Conservation (phyloP, 1,284 basidiomycete genomes). For the Sphaerobolus stellatus region DNA sequence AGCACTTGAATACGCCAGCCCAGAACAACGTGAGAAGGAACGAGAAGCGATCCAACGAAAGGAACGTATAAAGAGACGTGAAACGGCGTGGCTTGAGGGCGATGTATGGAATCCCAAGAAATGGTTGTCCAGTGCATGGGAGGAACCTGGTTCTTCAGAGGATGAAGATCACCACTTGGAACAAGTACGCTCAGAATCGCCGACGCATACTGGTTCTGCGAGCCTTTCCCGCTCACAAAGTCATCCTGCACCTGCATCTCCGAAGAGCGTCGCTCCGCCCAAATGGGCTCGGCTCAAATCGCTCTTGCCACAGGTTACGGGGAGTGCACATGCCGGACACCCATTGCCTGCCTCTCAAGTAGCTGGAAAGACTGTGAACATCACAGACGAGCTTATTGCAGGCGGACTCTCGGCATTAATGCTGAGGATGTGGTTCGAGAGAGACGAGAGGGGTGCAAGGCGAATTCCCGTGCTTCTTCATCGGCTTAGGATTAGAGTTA, state of each 20-base stretch:
- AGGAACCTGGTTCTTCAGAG: no score
- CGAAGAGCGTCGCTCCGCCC: slow-evolving; percentile 2
- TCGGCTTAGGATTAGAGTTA: slow-evolving; percentile 79
- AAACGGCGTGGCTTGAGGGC: slow-evolving; percentile 46
- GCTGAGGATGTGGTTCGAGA: slow-evolving; percentile 87
- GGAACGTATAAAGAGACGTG: slow-evolving; percentile 49
- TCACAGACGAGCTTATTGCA: slow-evolving; percentile 82
- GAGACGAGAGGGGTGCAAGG: slow-evolving; percentile 83
- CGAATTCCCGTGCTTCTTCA: slow-evolving; percentile 89
- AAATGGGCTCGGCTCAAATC: slow-evolving; percentile 62
- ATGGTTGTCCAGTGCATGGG: slow-evolving; percentile 57
- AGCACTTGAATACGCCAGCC: slow-evolving; percentile 50
- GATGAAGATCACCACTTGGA: no score
- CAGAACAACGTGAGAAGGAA: slow-evolving; percentile 40
- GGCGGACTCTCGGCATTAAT: slow-evolving; percentile 82
- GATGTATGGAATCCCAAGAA: slow-evolving; percentile 51
- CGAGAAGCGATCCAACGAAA: slow-evolving; percentile 45
- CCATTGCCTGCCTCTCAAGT: neutral
- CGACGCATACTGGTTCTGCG: neutral
- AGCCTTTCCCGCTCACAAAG: slow-evolving; percentile 20
- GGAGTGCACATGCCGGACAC: neutral
- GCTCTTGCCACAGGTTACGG: slow-evolving; percentile 57
- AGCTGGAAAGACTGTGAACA: slow-evolving; percentile 52
- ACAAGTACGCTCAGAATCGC: slow-evolving; percentile 3
- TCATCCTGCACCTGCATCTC: neutral